These are phyloP conservation scores for Vitis cinerea DNA, from an alignment of 164 flowering plant species.

Conservation along the genomic window DNA sequence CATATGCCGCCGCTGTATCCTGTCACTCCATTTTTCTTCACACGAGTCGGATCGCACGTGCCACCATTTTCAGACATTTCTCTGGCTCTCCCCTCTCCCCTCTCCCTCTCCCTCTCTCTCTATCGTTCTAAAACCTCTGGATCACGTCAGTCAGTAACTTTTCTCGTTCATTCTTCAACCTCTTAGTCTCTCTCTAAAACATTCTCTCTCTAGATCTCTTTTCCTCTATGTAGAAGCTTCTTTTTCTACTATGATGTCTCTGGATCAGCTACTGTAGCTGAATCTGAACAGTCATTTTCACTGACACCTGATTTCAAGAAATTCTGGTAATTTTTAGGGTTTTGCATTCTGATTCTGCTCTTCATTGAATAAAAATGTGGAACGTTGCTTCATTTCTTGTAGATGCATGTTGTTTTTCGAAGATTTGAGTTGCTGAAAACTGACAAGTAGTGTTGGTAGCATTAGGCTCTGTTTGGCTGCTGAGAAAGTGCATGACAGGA, in stretches of 20 bases:
- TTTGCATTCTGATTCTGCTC: not conserved
- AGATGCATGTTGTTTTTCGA: too few species aligned
- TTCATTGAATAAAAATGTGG: not conserved
- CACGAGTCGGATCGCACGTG: too few species aligned
- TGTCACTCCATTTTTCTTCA: too few species aligned
- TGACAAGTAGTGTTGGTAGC: not conserved
- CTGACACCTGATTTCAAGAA: not conserved
- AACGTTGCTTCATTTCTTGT: too few species aligned
- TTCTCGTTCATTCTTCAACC: not conserved
- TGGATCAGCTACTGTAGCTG: not conserved
- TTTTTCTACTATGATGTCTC: too few species aligned
- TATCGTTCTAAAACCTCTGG: not conserved
- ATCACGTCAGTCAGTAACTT: too few species aligned
- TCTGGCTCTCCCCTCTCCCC: not conserved
- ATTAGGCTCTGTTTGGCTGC: constrained; percentile 14
- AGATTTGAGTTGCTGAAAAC: too few species aligned
- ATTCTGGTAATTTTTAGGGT: not conserved
- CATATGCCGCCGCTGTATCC: too few species aligned
- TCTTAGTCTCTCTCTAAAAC: not conserved
- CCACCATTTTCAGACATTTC: not conserved
- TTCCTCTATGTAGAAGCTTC: not conserved
- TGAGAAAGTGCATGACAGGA: constrained; percentile 4
- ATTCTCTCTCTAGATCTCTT: not conserved
- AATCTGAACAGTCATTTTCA: not conserved
- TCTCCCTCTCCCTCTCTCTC: not conserved